Base-by-base conservation (phyloP, 2,329 filamentous ascomycete species). In the Claviceps capensis region DNA sequence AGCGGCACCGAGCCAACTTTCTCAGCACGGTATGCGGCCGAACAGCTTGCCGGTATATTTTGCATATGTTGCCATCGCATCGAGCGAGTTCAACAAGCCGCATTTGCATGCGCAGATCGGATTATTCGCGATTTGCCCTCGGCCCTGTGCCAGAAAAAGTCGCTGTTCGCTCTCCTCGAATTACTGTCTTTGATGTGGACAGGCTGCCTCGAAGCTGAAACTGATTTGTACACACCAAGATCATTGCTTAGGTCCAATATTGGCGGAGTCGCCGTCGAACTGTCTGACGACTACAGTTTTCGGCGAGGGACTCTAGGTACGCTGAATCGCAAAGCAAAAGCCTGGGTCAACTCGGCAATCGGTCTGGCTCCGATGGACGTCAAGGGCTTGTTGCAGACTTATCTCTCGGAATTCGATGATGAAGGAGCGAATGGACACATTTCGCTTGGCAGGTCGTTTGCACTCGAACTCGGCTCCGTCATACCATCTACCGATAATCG, bases 311-410 rank as follows among this genome's bases (percentile, higher is more conserved):
- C 93, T 0, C 71, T 98, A 48, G 83, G 88, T 54, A 78, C 76
- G 19, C 78, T 98, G 34, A 82, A 94, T 63, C 82, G 79, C 55
- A 83, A 81, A 58, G 89, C 90, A 37, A 86, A 81, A 58, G 69
- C 68, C 4, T 98, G 93, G 93, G 83, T 98, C 0, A 81, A 79
- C 19, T 73, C 79, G 36, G 86, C 88, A 7, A 82, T 97, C 59
- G 84, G 86, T 58, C 78, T 95, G 47, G 89, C 94, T 2, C 91
- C 93, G 5, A 74, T 95, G 23, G 91, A 98, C 66, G 82, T 97
- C 54, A 98, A 98, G 69, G 93, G 94, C 0, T 75, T 98, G 19
- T 75, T 99, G 44, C 93, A 95, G 69, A 97, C 93, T 0, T 97
- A 98, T 64, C 76, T 98, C 16, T 96, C 94, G 0, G 90, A 95